These are phyloP conservation scores for Polyporus tsugae DNA, from an alignment of 1,284 basidiomycete genomes.

Conservation along the genomic window DNA sequence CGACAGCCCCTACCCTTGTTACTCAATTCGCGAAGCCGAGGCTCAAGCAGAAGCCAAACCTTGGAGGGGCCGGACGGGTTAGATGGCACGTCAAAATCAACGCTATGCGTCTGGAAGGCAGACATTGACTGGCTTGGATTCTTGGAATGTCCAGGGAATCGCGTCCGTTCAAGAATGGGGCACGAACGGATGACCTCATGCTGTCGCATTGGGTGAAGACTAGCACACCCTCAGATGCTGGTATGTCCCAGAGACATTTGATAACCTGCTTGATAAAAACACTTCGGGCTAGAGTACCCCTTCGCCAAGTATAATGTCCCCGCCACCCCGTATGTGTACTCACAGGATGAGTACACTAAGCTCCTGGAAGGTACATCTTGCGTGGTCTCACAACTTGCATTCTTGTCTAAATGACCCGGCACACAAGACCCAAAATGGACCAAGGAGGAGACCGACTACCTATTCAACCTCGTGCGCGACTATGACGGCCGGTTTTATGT, in stretches of 20 bases:
- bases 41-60: conserved; percentile 86
- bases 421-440: conserved; percentile 85
- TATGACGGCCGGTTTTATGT: conserved; percentile 95
- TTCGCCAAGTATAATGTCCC: conserved; percentile 87
- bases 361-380: conserved; percentile 73
- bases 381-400: not conserved
- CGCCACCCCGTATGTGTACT: conserved; percentile 80
- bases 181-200: conserved; percentile 64
- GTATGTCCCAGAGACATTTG: conserved; percentile 46
- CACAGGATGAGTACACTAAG: conserved; percentile 90
- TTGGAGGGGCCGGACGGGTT: conserved; percentile 65
- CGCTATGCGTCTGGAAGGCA: not conserved
- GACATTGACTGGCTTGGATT: not conserved
- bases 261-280: not conserved
- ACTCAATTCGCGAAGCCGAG: conserved; percentile 82
- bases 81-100: conserved; percentile 60
- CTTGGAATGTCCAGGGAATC: conserved; percentile 66
- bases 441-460: conserved; percentile 94
- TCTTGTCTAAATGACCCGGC: not conserved
- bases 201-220: conserved; percentile 79
- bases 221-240: conserved; percentile 57
- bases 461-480: conserved; percentile 83
- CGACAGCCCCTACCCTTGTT: conserved; percentile 86
- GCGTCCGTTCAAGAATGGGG: conserved; percentile 74
- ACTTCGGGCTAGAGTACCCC: conserved; percentile 61